Conservation (phyloP, 495 filamentous ascomycete genomes). For the Hypoxylon subgilvum region DNA sequence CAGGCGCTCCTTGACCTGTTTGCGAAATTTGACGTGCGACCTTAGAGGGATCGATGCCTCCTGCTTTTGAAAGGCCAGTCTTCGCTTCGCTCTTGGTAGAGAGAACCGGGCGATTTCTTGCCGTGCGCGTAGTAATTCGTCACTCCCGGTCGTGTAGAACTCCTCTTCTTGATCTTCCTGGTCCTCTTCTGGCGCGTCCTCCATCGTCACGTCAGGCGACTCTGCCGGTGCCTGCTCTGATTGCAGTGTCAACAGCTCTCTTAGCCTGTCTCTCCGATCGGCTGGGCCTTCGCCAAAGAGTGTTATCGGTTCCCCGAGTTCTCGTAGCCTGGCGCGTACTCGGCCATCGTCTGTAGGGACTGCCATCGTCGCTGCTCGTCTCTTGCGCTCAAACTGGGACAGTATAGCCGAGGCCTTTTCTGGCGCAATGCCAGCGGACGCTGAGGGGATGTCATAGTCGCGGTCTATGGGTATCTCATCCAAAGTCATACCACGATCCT, state of each 20-base stretch:
- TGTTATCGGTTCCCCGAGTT: constrained; percentile 89
- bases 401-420: constrained; percentile 89
- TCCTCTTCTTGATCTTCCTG: constrained; percentile 85
- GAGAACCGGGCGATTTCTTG: constrained; percentile 85
- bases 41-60: constrained; percentile 83
- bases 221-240: constrained; percentile 69
- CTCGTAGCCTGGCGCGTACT: constrained; percentile 79
- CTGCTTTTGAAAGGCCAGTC: constrained; percentile 75
- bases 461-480: constrained; percentile 83
- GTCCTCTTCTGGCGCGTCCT: constrained; percentile 67
- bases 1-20: constrained; percentile 83
- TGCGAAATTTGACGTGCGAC: constrained; percentile 89
- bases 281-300: constrained; percentile 90
- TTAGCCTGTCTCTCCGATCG: constrained; percentile 84
- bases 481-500: constrained; percentile 74
- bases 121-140: constrained; percentile 76
- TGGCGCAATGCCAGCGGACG: constrained; percentile 75
- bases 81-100: constrained; percentile 76
- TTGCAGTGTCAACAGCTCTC: constrained; percentile 63
- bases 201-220: constrained; percentile 62
- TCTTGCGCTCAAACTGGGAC: constrained; percentile 87
- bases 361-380: constrained; percentile 84
- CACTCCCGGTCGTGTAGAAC: constrained; percentile 85
- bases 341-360: constrained; percentile 94
- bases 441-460: constrained; percentile 80